Conservation (phyloP, 225 moss, liverwort and hornwort genomes). For the Polytrichum commune region DNA sequence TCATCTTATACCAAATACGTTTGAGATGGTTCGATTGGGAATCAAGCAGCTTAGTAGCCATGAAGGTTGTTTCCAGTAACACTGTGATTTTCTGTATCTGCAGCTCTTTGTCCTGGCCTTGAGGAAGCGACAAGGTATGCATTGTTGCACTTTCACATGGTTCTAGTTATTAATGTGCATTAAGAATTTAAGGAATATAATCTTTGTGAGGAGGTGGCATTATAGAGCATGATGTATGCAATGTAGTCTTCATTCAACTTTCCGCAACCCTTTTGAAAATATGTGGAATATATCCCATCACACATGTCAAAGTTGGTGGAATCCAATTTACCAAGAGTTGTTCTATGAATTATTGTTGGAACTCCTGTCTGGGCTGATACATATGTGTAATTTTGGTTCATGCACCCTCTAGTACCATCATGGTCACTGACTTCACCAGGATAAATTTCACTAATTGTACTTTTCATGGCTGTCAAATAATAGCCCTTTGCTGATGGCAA, state of each 20-base stretch:
- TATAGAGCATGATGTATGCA: neutral
- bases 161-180: neutral
- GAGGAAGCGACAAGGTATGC: slow-evolving; percentile 61
- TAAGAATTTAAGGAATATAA: slow-evolving; percentile 8
- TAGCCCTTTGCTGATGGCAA: slow-evolving; percentile 79
- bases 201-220: slow-evolving; percentile 2
- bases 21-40: too few species aligned
- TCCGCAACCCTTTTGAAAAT: neutral
- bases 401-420: too few species aligned
- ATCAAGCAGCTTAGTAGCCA: too few species aligned
- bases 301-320: too few species aligned
- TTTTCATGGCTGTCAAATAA: neutral
- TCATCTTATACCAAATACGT: too few species aligned
- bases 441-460: neutral
- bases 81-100: slow-evolving; percentile 12
- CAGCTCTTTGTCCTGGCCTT: slow-evolving; percentile 75
- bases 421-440: too few species aligned
- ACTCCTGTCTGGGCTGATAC: too few species aligned
- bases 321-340: too few species aligned
- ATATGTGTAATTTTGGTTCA: too few species aligned
- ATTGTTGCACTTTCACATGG: slow-evolving; percentile 1
- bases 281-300: too few species aligned
- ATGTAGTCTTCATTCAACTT: neutral
- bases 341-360: too few species aligned
- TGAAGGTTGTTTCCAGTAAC: neutral